Percentiles rank a stretch among this genome's conserved stretches.
These are phyloP conservation scores for Escovopsis sp. DNA, from an alignment of 2,329 filamentous ascomycete genomes.

Conservation along the genomic window DNA sequence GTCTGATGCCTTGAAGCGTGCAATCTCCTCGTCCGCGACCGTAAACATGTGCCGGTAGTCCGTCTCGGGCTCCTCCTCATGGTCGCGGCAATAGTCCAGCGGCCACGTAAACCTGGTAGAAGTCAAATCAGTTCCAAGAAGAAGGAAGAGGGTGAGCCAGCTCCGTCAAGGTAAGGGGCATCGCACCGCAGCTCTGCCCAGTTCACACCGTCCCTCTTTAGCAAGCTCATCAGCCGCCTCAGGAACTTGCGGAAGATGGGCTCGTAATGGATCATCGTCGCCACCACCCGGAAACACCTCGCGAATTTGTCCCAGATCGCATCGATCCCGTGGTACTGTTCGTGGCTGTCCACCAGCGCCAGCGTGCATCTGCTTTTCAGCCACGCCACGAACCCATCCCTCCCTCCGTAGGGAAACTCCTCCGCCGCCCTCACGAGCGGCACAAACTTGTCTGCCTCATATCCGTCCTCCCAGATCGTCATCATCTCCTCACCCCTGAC, in stretches of 20 bases:
- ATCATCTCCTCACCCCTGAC: constrained; percentile 23
- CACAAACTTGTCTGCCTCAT: constrained; percentile 43
- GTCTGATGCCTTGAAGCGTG: constrained; percentile 54
- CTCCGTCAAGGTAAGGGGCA: too few relatives aligned
- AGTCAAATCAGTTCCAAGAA: background rate
- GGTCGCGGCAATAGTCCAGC: constrained; percentile 51
- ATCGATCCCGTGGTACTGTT: constrained; percentile 70
- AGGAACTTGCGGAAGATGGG: constrained; percentile 72
- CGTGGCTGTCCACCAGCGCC: constrained; percentile 53
- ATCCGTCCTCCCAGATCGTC: constrained; percentile 51
- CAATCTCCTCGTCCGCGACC: constrained; percentile 62
- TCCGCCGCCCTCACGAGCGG: constrained; percentile 49
- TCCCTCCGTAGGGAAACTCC: constrained; percentile 58
- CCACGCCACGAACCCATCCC: constrained; percentile 60
- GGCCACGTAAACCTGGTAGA: constrained; percentile 50
- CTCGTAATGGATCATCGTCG: constrained; percentile 72
- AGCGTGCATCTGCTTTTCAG: constrained; percentile 59
- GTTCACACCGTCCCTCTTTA: constrained; percentile 67
- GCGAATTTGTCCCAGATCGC: constrained; percentile 74
- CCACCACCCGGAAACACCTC: constrained; percentile 57
- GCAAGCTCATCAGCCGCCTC: constrained; percentile 49
- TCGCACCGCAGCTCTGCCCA: constrained; percentile 61
- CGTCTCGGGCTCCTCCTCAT: constrained; percentile 47
- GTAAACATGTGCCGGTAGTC: constrained; percentile 56
- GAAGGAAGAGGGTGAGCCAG: background rate